Conservation (phyloP, 176 grass and related monocot genomes). For the Carex pumila region DNA sequence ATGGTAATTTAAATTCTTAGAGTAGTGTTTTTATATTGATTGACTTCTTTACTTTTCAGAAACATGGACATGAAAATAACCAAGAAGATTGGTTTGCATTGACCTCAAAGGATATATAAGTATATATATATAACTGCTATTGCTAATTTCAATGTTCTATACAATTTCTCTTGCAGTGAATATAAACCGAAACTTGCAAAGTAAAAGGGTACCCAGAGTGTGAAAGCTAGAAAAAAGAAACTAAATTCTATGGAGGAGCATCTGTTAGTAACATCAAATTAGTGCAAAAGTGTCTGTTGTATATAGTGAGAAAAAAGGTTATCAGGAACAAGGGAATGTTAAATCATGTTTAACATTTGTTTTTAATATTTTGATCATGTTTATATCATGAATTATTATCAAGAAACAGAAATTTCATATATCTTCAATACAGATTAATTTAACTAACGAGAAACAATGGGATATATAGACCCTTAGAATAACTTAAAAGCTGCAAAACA, state of each 20-base stretch:
- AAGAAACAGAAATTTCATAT: not conserved
- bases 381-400: too few species aligned
- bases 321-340: not conserved
- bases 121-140: not conserved
- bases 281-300: not conserved
- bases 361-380: too few species aligned
- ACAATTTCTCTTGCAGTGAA: not conserved
- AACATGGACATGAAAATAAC: not conserved
- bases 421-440: not conserved
- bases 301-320: not conserved
- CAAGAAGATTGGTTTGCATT: not conserved
- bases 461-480: not conserved
- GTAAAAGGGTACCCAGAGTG: not conserved
- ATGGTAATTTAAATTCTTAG: not conserved
- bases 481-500: not conserved
- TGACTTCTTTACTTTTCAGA: not conserved
- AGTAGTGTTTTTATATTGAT: not conserved
- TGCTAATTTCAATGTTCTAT: not conserved
- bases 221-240: not conserved
- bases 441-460: not conserved
- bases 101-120: not conserved
- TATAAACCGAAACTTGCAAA: not conserved
- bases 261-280: not conserved
- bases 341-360: too few species aligned
- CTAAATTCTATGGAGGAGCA: not conserved